phyloP scores from a whole-genome alignment of 2,329 filamentous ascomycete species.

The Colletotrichum cordylinicola region DNA sequence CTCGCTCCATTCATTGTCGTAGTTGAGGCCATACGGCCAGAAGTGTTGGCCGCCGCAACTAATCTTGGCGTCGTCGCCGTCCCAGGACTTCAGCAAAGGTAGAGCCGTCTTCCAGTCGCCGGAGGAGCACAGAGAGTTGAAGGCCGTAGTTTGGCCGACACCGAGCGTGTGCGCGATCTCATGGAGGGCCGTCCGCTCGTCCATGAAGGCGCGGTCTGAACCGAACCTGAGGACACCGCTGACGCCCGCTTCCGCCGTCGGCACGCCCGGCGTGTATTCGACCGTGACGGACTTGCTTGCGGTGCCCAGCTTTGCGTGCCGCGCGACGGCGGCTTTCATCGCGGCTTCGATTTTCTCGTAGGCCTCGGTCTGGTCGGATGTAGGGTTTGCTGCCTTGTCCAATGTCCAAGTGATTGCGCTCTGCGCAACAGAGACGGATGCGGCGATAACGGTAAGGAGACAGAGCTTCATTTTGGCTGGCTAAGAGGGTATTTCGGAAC shows the following conservation, averaged over 20 bases:
- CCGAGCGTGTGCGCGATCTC: conserved; percentile 54
- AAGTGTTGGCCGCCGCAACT: conserved; percentile 45
- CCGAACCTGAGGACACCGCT: conserved; percentile 54
- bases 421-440: conserved; percentile 36
- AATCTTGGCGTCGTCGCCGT: conserved; percentile 40
- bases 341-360: conserved; percentile 48
- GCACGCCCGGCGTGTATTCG: conserved; percentile 47
- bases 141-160: conserved; percentile 48
- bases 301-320: conserved; percentile 39
- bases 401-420: conserved; percentile 45
- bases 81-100: conserved; percentile 43
- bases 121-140: conserved; percentile 41
- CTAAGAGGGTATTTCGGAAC: neutral
- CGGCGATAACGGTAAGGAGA: conserved; percentile 30
- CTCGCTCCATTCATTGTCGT: conserved; percentile 50
- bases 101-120: conserved; percentile 47
- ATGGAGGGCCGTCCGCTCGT: conserved; percentile 52
- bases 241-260: conserved; percentile 51
- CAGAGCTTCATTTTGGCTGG: conserved; percentile 27
- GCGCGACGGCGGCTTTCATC: conserved; percentile 44
- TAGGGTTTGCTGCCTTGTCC: conserved; percentile 41
- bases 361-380: conserved; percentile 46
- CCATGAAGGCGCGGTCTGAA: conserved; percentile 51
- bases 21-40: conserved; percentile 48
- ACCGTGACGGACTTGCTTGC: conserved; percentile 45